Base-by-base conservation (phyloP, 495 filamentous ascomycete species). In the Hypoxylon lienhwacheense region DNA sequence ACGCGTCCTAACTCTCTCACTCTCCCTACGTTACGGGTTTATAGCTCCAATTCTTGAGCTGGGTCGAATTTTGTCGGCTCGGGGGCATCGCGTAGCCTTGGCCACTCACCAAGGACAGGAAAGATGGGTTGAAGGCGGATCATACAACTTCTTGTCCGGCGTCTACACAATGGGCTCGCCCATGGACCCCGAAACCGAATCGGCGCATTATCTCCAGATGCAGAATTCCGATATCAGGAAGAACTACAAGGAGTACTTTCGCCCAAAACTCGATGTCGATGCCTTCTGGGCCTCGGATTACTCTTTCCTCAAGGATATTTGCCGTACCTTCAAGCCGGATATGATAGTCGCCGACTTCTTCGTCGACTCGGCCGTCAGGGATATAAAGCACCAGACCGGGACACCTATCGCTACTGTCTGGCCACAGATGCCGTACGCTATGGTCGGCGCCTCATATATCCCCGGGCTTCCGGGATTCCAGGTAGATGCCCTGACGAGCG, bases 241-340 rank as follows among this genome's bases (percentile, higher is more conserved):
- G 29, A 64, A 66, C 32, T 52, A 66, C 17, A 42, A 47, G 4
- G 49, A 47, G 0, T 48, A 47, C n/a, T 61, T 73, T 28, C 46
- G 46, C 4, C 68, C 66, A n/a, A 71, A 70, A 19, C 63, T 59
- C 33, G 35, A 68, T 11, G 66, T 69, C 21, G 68, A 73, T 50
- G 61, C 67, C 3, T 73, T 67, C 61, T 75, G 72, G 72, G 59
- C 72, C 22, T 51, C 65, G 17, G 70, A 61, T 7, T 75, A 75
- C 46, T 25, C 22, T 22, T 37, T 47, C 16, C 61, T 75, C 12
- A 65, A 65, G 19, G 46, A 64, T 0, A 51, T 68, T 17, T 25
- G 28, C 34, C 39, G 55, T 2, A 50, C 31, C 1, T 60, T 39
- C 22, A 60, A 60, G 14, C 72, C 69, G 3, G 60, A 63, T 43